These are phyloP conservation scores for Dipteronia dyeriana DNA, from an alignment of 345 rosid genomes.

Conservation along the genomic window DNA sequence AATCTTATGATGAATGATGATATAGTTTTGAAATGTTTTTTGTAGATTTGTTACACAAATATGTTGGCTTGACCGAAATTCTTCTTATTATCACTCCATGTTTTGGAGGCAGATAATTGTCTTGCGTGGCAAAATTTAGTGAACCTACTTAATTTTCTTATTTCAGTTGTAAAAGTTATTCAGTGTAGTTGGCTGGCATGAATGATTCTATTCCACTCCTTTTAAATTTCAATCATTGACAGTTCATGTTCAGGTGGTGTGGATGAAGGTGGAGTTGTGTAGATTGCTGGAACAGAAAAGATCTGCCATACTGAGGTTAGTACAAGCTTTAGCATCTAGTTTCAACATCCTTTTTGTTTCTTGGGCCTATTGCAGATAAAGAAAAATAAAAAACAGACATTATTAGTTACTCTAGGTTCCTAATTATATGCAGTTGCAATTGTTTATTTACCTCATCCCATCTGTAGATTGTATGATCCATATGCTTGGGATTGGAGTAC, in stretches of 20 bases:
- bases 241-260: conserved; percentile 69
- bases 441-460: neutral
- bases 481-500: neutral
- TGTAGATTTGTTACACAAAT: neutral
- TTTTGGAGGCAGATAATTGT: neutral
- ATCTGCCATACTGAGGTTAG: conserved; percentile 77
- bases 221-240: conserved; percentile 53
- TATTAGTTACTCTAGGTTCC: neutral
- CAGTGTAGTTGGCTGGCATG: conserved; percentile 9
- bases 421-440: neutral
- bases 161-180: conserved; percentile 9
- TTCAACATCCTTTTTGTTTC: neutral
- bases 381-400: neutral
- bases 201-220: conserved; percentile 29
- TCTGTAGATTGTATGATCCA: neutral
- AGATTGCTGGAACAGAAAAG: conserved; percentile 85
- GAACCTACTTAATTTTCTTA: conserved; percentile 13
- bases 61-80: conserved; percentile 9
- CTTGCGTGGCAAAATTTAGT: conserved; percentile 14
- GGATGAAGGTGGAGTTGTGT: conserved; percentile 93
- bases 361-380: neutral
- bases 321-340: conserved; percentile 24
- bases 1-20: neutral
- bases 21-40: neutral
- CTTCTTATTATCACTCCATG: neutral